These are phyloP conservation scores for Eucalyptus dawsonii DNA, from an alignment of 345 rosid species.

Conservation along the genomic window DNA sequence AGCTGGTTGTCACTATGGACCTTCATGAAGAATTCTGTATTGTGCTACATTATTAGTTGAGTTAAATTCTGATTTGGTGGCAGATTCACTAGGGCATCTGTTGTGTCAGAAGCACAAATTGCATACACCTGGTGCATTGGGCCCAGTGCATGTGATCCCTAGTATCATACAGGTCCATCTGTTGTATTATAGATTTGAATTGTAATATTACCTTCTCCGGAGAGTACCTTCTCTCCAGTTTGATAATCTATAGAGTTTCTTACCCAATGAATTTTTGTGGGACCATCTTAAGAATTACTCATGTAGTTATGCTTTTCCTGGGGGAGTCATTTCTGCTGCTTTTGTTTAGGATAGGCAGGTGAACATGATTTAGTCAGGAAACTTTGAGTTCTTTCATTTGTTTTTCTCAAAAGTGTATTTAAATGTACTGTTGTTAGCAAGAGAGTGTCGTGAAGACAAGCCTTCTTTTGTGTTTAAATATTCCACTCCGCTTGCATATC, in stretches of 20 bases:
- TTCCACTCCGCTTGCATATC: neutral
- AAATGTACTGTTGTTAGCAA: neutral
- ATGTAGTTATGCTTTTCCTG: neutral
- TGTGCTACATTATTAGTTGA: neutral
- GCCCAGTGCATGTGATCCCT: neutral
- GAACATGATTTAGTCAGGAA: neutral
- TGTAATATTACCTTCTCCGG: neutral
- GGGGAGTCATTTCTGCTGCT: neutral
- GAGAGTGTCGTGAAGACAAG: neutral
- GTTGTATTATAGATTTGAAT: neutral
- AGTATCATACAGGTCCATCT: neutral
- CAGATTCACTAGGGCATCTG: neutral
- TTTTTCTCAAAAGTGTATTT: neutral
- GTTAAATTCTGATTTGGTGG: neutral
- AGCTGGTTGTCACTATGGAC: neutral
- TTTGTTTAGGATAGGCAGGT: neutral
- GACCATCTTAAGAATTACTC: neutral
- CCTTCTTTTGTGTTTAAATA: neutral
- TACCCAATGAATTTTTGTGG: neutral
- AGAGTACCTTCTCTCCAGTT: neutral
- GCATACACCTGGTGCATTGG: neutral
- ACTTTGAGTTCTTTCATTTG: neutral
- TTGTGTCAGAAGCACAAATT: neutral
- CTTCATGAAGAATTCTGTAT: neutral
- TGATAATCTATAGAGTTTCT: neutral